Conservation (phyloP, 176 grass and related monocot genomes). For the Zizania latifolia region DNA sequence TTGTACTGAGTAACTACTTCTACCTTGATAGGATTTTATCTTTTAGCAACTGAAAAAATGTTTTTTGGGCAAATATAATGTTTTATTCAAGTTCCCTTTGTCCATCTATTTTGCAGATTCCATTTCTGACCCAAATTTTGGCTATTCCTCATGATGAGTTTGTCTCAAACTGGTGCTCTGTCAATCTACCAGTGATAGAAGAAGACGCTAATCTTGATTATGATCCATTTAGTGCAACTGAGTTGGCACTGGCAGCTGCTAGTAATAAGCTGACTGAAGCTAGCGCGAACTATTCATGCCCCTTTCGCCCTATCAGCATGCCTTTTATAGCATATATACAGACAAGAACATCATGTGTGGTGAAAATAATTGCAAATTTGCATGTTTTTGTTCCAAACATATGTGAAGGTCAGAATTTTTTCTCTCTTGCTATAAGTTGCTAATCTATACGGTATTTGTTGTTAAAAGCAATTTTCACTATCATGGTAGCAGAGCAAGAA, state of each 20-base stretch:
- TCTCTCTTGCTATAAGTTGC: slow-evolving; percentile 1
- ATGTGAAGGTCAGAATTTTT: slow-evolving; percentile 69
- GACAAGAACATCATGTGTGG: slow-evolving; percentile 84
- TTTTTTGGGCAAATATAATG: background rate
- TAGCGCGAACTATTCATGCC: slow-evolving; percentile 54
- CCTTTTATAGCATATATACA: slow-evolving; percentile 68
- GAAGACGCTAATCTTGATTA: slow-evolving; percentile 92
- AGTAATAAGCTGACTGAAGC: slow-evolving; percentile 43
- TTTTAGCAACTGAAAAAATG: slow-evolving; percentile 9
- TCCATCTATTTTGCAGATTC: slow-evolving; percentile 58
- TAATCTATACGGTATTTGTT: background rate
- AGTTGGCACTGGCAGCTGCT: slow-evolving; percentile 51
- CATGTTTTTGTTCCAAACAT: slow-evolving; percentile 96
- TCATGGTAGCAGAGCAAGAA: slow-evolving; percentile 79
- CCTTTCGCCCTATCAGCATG: slow-evolving; percentile 47
- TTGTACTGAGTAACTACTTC: slow-evolving; percentile 13
- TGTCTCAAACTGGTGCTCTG: slow-evolving; percentile 76
- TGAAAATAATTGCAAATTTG: slow-evolving; percentile 97
- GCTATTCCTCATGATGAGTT: slow-evolving; percentile 75
- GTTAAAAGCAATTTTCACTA: slow-evolving; percentile 22
- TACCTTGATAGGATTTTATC: background rate
- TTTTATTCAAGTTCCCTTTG: slow-evolving; percentile 16
- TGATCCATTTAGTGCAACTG: slow-evolving; percentile 69
- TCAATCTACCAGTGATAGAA: slow-evolving; percentile 61
- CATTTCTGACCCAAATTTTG: slow-evolving; percentile 85